Evolutionary conservation across 2,329 filamentous ascomycete species (phyloP), one percentile per base, ranked within the genome.

Genomic region (Westerdykella ornata): DNA sequence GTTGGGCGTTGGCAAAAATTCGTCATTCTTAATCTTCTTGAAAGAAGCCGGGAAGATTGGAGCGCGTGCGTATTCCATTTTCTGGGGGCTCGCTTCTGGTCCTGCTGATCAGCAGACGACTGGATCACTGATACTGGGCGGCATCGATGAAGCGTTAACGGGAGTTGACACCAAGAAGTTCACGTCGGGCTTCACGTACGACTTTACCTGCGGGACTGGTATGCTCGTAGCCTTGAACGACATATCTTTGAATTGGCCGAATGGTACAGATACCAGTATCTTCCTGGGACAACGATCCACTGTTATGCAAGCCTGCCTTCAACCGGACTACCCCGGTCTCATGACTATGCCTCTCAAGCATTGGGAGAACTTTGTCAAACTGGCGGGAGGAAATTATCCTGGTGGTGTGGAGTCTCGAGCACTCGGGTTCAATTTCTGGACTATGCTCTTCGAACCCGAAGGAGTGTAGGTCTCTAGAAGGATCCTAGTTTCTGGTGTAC

Each of bases 191-290:
- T 33, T 52, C 30, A 41, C 39, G 29, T 30, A 39, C 11, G 40
- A 26, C 14, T 40, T 34, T 17, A 37, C 17, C 4, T 65, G 60
- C 41, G 16, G 49, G 4, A 59, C 60, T n/a, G 51, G 51, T 15
- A 51, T 65, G 54, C 17, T 61, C 2, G 49, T 62, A 16, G 45
- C 46, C 18, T 54, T 65, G 19, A 41, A 46, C 18, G 57, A 64
- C 41, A 56, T 66, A 11, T 40, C 50, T n/a, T 49, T 64, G 43
- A 58, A 63, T 45, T 63, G 59, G 45, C 51, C 54, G 3, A 64
- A 63, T 45, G 59, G 60, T 17, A 63, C 55, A 32, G 47, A 63
- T 15, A 44, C 39, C 22, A 63, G 60, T 42, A 51, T 66, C 17
- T 52, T 52, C 35, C 42, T 42, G 41, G 47, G 48, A 9, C 48